phyloP scores from a whole-genome alignment of 2,329 filamentous ascomycete genomes.

The Purpureocillium takamizusanense region DNA sequence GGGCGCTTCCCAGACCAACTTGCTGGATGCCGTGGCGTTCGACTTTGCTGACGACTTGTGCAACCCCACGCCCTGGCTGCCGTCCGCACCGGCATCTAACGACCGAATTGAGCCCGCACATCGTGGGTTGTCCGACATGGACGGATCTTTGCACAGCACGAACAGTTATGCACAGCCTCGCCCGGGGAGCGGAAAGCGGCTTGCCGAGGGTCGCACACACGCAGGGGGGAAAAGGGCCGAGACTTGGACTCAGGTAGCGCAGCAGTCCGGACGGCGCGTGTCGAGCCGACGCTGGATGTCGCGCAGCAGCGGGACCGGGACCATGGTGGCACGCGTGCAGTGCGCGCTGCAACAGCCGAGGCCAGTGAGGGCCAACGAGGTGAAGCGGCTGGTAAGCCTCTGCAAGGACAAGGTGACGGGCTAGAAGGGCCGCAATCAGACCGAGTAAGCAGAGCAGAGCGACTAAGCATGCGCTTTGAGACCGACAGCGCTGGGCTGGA shows the following conservation, averaged over 20 bases:
- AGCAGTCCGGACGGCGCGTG: conserved; percentile 2
- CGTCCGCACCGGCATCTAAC: too few species aligned
- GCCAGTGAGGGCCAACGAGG: conserved; percentile 19
- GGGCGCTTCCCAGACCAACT: neutral
- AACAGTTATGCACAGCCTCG: too few species aligned
- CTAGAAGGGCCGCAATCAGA: conserved; percentile 10
- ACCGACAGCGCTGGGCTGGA: too few species aligned
- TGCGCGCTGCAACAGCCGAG: conserved; percentile 21
- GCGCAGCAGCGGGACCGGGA: conserved; percentile 9
- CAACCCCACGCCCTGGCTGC: too few species aligned
- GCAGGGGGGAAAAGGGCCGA: neutral
- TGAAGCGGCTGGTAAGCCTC: conserved; percentile 18
- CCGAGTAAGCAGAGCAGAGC: conserved; percentile 6
- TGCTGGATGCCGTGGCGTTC: neutral
- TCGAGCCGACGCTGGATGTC: conserved; percentile 10
- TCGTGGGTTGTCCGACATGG: too few species aligned
- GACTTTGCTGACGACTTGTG: neutral
- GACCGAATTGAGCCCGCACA: too few species aligned
- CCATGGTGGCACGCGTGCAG: conserved; percentile 15
- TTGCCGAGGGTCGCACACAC: neutral
- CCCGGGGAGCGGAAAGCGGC: too few species aligned
- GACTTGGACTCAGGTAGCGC: neutral
- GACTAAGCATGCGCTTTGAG: too few species aligned
- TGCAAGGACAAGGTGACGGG: conserved; percentile 15
- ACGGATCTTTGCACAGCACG: too few species aligned